Percentiles rank a stretch among this genome's conserved stretches.
phyloP scores from a whole-genome alignment of 495 filamentous ascomycete species.

The Staphylotrichum longicolle region DNA sequence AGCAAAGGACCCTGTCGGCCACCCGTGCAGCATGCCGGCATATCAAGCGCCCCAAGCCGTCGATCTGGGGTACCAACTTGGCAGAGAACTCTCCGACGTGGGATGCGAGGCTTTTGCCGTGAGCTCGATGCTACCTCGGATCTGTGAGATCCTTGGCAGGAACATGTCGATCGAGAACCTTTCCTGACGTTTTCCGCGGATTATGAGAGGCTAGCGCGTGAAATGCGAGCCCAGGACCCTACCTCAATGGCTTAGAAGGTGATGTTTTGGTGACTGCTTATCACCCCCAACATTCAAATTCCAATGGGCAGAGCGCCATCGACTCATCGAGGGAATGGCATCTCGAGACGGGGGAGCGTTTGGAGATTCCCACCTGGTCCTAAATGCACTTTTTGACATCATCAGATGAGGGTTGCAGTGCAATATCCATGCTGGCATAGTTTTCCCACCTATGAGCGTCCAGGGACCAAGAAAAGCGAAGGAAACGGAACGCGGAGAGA shows the following conservation, averaged over 20 bases:
- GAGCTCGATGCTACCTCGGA: constrained; percentile 12
- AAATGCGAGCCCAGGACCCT: no score
- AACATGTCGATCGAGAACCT: not conserved
- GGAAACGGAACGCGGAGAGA: constrained; percentile 3
- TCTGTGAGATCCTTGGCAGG: constrained; percentile 2
- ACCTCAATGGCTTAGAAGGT: no score
- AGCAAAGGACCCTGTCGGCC: constrained; percentile 8
- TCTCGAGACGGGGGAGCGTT: not conserved
- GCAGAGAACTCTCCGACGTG: constrained; percentile 12
- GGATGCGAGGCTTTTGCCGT: constrained; percentile 25
- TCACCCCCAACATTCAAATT: no score
- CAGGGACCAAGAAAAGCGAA: not conserved
- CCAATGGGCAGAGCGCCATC: no score
- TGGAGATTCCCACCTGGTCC: not conserved
- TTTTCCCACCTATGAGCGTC: constrained; percentile 16
- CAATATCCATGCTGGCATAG: not conserved
- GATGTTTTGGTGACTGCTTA: no score
- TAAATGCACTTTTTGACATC: not conserved
- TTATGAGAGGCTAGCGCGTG: not conserved
- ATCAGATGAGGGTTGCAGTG: not conserved
- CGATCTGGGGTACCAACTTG: constrained; percentile 14
- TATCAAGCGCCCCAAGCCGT: constrained; percentile 11
- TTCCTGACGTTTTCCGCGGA: not conserved
- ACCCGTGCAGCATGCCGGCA: constrained; percentile 16
- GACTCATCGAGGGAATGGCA: not conserved